Percentiles rank a stretch among this genome's conserved stretches.
Evolutionary conservation across 2,329 filamentous ascomycete genomes (phyloP).

Genomic region (Aspergillus viridinutans): DNA sequence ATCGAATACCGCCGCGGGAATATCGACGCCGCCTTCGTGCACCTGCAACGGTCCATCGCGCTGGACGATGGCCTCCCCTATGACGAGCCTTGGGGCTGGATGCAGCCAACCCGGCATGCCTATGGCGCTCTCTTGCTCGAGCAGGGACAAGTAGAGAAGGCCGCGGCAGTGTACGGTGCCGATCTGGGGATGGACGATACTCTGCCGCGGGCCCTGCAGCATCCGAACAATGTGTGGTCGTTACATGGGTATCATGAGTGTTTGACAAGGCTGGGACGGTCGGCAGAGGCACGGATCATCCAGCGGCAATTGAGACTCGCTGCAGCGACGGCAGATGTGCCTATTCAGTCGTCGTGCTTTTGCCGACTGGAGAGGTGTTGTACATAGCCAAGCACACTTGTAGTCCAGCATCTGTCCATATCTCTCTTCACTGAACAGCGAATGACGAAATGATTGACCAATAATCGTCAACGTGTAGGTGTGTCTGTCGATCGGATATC

Average conservation of each 20-base stretch:
- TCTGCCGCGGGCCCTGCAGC: constrained; percentile 60
- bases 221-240: constrained; percentile 72
- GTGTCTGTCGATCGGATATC: neutral
- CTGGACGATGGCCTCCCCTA: constrained; percentile 63
- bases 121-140: constrained; percentile 67
- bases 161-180: constrained; percentile 54
- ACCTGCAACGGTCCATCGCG: constrained; percentile 54
- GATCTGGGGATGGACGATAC: constrained; percentile 59
- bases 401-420: neutral
- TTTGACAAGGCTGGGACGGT: constrained; percentile 51
- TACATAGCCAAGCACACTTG: neutral
- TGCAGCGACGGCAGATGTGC: constrained; percentile 56
- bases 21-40: constrained; percentile 55
- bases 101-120: constrained; percentile 69
- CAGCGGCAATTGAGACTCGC: constrained; percentile 50
- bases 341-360: constrained; percentile 56
- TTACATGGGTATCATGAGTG: constrained; percentile 71
- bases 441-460: too few relatives aligned
- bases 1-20: constrained; percentile 64
- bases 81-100: constrained; percentile 75
- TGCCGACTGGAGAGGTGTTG: constrained; percentile 37
- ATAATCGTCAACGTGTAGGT: neutral
- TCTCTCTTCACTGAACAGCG: neutral
- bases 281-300: constrained; percentile 47
- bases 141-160: constrained; percentile 56